Evolutionary conservation across 169 alveolate species (phyloP).

Genomic region (Plasmodium billcollinsi): DNA sequence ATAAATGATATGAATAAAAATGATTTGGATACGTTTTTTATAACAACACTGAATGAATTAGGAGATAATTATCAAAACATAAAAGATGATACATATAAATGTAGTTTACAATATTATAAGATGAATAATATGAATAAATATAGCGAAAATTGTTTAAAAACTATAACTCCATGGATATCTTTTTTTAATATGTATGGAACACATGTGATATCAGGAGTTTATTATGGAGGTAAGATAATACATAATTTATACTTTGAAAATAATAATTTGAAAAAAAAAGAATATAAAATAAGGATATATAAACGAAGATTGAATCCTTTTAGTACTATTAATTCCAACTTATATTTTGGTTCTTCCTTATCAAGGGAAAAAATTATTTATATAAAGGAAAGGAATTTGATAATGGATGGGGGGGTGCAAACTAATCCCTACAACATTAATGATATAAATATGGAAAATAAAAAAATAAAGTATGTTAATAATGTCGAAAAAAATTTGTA

Average conservation of each 20-base stretch:
- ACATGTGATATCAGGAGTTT: conserved; percentile 85
- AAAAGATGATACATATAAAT: conserved; percentile 56
- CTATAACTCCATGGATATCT: conserved; percentile 87
- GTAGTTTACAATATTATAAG: conserved; percentile 81
- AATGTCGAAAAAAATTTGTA: no score
- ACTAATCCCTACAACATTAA: background rate
- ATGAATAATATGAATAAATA: conserved; percentile 44
- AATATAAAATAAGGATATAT: conserved; percentile 13
- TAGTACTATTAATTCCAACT: conserved; percentile 2
- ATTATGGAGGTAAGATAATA: conserved; percentile 89
- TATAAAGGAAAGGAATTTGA: conserved; percentile 30
- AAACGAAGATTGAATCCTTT: conserved; percentile 53
- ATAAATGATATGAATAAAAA: conserved; percentile 51
- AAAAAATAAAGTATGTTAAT: background rate
- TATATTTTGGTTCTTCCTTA: conserved; percentile 52
- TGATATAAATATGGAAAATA: conserved; percentile 1
- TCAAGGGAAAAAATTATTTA: conserved; percentile 38
- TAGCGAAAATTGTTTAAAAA: conserved; percentile 78
- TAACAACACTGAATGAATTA: conserved; percentile 78
- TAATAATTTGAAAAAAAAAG: conserved; percentile 15
- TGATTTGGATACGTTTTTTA: conserved; percentile 79
- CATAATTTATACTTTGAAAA: conserved; percentile 82
- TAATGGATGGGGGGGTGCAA: conserved; percentile 34
- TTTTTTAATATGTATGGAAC: conserved; percentile 89
- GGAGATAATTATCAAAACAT: conserved; percentile 81